Conservation (phyloP, 176 grass and related monocot species). For the Oryza meyeriana region DNA sequence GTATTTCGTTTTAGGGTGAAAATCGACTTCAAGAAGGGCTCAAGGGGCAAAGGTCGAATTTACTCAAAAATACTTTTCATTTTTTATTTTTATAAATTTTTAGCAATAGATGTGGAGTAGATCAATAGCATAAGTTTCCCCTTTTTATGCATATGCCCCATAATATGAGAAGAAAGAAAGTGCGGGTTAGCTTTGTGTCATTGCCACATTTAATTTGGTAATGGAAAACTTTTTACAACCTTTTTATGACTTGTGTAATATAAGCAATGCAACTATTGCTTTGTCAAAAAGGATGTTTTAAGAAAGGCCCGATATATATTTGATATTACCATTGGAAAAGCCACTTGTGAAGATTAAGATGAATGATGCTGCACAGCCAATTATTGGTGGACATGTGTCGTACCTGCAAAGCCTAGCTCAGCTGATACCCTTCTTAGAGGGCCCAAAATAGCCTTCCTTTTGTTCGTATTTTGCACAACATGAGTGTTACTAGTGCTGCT, state of each 20-base stretch:
- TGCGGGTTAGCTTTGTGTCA: slow-evolving; percentile 8
- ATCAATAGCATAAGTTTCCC: background rate
- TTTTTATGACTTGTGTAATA: slow-evolving; percentile 3
- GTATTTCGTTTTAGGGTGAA: background rate
- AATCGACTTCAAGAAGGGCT: background rate
- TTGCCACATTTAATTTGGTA: background rate
- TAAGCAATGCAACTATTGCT: slow-evolving; percentile 33
- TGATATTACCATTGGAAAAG: background rate
- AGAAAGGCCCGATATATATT: background rate
- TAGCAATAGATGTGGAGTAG: background rate
- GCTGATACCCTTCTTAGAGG: slow-evolving; percentile 19
- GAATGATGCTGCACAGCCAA: slow-evolving; percentile 19
- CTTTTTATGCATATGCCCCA: background rate
- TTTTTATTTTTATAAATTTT: background rate
- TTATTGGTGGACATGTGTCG: slow-evolving; percentile 10
- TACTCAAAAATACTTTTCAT: background rate
- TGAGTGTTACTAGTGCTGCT: slow-evolving; percentile 39
- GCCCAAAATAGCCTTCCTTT: background rate
- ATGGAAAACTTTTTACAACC: background rate
- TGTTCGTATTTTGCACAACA: slow-evolving; percentile 47
- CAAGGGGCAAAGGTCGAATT: background rate
- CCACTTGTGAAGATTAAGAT: background rate
- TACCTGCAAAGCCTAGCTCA: slow-evolving; percentile 1
- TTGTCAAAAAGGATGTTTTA: slow-evolving; percentile 2
- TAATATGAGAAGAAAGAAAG: background rate